phyloP scores from a whole-genome alignment of 192 early-diverging fungal genomes.

The Dissophora globulifera region DNA sequence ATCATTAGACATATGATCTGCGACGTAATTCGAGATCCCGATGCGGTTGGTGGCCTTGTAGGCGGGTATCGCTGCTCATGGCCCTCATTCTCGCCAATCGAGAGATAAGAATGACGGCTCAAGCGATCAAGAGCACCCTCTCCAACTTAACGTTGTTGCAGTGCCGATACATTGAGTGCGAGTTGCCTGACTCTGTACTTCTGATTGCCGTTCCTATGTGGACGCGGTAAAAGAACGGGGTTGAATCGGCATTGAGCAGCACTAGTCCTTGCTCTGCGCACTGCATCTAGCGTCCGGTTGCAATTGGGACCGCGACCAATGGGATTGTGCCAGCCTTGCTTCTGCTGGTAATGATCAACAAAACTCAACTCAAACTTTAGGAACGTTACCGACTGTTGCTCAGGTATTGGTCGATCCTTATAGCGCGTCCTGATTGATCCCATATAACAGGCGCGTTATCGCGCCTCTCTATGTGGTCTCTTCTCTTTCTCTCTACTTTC shows the following conservation, averaged over 20 bases:
- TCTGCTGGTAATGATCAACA: conserved; percentile 4
- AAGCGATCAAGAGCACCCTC: conserved; percentile 8
- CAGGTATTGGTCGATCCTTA: no score
- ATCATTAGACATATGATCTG: no score
- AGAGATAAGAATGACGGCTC: conserved; percentile 1
- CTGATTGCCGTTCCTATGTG: no score
- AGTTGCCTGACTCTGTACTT: no score
- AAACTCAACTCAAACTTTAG: neutral
- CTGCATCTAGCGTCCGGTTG: neutral
- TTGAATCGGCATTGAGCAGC: no score
- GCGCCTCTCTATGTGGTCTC: no score
- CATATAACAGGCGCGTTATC: no score
- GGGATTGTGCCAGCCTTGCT: conserved; percentile 8
- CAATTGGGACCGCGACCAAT: conserved; percentile 11
- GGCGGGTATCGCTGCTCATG: neutral
- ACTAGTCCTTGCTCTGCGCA: neutral
- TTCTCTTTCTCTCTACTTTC: no score
- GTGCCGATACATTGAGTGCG: neutral
- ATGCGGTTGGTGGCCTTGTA: neutral
- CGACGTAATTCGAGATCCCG: no score
- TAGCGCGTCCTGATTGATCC: no score
- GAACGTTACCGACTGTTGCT: no score
- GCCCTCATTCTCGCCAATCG: neutral
- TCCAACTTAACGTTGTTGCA: neutral
- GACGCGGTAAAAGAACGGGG: no score